phyloP scores from a whole-genome alignment of 2,329 filamentous ascomycete genomes.

The Raffaelea albimanens region DNA sequence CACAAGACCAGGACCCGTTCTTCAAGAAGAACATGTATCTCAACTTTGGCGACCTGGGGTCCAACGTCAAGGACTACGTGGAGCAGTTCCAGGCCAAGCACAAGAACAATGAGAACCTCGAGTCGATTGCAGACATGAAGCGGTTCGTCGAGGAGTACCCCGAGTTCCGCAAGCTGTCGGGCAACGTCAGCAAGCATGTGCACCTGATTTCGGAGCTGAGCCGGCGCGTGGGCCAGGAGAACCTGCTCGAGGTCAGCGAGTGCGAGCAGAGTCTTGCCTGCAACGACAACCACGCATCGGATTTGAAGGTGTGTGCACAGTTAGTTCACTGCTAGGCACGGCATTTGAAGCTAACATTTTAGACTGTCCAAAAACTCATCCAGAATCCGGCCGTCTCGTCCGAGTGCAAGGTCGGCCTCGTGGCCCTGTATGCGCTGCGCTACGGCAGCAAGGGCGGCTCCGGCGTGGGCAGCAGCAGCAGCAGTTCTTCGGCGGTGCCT shows the following conservation, averaged over 20 bases:
- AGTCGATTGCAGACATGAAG: conserved; percentile 98
- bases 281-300: conserved; percentile 85
- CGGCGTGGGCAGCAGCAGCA: conserved; percentile 30
- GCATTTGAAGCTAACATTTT: too few relatives aligned
- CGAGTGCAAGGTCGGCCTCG: conserved; percentile 79
- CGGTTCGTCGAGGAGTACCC: conserved; percentile 98
- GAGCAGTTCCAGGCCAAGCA: conserved; percentile 97
- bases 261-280: conserved; percentile 94
- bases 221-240: conserved; percentile 75
- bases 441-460: conserved; percentile 70
- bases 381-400: conserved; percentile 66
- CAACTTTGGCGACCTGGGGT: conserved; percentile 91
- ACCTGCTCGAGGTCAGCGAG: conserved; percentile 90
- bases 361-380: conserved; percentile 80
- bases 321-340: too few relatives aligned
- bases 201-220: conserved; percentile 91
- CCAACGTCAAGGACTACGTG: conserved; percentile 97
- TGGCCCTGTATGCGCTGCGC: conserved; percentile 88
- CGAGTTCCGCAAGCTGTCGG: conserved; percentile 91
- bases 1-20: conserved; percentile 95
- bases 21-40: conserved; percentile 99
- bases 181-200: conserved; percentile 97
- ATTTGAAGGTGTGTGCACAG: conserved; percentile 71
- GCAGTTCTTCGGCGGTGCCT: conserved; percentile 72
- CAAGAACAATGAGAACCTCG: conserved; percentile 91